A percentile compares a stretch with the other conserved stretches of the same genome.
Conservation (phyloP, 2,329 filamentous ascomycete species). For the Colletotrichum agaves region DNA sequence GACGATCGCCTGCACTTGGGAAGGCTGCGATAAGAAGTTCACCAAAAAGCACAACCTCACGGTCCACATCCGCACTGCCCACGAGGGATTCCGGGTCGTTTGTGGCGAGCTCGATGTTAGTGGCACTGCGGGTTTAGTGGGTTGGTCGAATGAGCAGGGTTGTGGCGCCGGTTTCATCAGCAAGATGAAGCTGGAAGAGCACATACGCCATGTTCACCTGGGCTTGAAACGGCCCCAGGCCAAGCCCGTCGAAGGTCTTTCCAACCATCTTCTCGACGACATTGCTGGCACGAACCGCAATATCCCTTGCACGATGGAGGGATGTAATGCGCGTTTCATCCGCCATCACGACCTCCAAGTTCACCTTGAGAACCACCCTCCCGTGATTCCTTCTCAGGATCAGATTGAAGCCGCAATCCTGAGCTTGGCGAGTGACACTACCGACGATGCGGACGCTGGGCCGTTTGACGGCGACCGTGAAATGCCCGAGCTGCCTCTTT, state of each 20-base stretch:
- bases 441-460: not conserved
- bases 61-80: conserved; percentile 80
- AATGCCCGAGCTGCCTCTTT: conserved; percentile 36
- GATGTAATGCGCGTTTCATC: conserved; percentile 59
- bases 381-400: conserved; percentile 13
- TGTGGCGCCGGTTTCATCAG: conserved; percentile 82
- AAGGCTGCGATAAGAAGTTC: conserved; percentile 79
- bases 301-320: conserved; percentile 53
- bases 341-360: conserved; percentile 61
- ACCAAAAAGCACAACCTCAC: conserved; percentile 86
- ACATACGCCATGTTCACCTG: conserved; percentile 85
- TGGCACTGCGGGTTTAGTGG: conserved; percentile 64
- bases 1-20: conserved; percentile 72
- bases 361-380: conserved; percentile 53
- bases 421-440: conserved; percentile 36
- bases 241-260: conserved; percentile 39
- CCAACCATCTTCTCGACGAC: conserved; percentile 52
- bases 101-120: conserved; percentile 77
- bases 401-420: conserved; percentile 35
- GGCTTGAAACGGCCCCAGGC: conserved; percentile 60
- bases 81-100: conserved; percentile 81
- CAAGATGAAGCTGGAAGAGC: conserved; percentile 83
- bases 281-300: conserved; percentile 57
- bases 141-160: conserved; percentile 73
- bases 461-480: conserved; percentile 25